Conservation (phyloP, 257 asterid species). For the Dorcoceras hygrometricum region DNA sequence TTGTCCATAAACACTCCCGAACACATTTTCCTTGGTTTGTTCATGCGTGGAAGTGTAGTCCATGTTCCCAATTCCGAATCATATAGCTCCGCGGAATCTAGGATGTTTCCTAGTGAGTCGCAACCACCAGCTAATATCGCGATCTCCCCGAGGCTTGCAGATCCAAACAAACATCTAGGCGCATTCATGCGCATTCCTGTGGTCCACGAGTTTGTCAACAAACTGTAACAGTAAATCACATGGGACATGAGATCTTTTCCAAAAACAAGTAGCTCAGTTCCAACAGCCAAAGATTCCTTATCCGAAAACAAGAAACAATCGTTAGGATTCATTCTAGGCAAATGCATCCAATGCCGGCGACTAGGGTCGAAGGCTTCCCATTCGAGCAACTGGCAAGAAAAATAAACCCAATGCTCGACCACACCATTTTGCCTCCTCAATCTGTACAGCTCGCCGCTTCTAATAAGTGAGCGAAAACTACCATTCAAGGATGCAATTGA, state of each 20-base stretch:
- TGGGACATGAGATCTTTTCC: constrained; percentile 70
- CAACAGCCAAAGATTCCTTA: constrained; percentile 94
- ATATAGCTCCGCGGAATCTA: constrained; percentile 65
- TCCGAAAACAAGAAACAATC: constrained; percentile 73
- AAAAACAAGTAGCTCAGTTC: constrained; percentile 91
- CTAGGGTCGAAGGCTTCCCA: constrained; percentile 97
- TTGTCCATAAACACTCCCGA: constrained; percentile 82
- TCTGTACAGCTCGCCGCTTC: constrained; percentile 67
- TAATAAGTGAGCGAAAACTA: constrained; percentile 65
- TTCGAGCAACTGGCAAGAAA: constrained; percentile 87
- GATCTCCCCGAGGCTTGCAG: constrained; percentile 73
- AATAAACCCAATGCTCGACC: constrained; percentile 94
- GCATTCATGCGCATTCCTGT: constrained; percentile 77
- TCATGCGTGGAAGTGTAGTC: constrained; percentile 69
- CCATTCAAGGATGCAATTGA: constrained; percentile 66
- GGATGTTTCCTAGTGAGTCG: constrained; percentile 47
- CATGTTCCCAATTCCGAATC: constrained; percentile 58
- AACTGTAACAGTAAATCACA: constrained; percentile 70
- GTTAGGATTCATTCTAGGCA: constrained; percentile 70
- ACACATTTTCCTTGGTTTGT: constrained; percentile 67
- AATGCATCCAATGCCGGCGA: constrained; percentile 84
- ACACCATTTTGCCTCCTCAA: constrained; percentile 57
- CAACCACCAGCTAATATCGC: constrained; percentile 89
- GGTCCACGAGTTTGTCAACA: constrained; percentile 82
- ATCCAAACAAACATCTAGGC: constrained; percentile 78